Base-by-base conservation (phyloP, 345 rosid species). In the Crucihimalaya himalaica region DNA sequence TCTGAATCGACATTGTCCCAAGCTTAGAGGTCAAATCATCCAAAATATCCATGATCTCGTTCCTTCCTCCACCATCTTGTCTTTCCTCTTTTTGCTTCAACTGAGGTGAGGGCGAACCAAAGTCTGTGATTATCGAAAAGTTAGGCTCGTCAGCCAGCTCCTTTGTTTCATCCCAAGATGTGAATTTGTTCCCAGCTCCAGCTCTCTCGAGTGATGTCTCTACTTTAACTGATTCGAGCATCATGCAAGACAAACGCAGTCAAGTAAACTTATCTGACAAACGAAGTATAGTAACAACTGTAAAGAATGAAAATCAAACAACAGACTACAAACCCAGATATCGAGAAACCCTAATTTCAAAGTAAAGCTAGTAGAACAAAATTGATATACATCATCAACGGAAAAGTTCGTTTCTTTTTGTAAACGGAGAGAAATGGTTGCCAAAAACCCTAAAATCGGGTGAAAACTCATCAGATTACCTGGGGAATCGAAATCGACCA, bases 41-140 rank as follows among this genome's bases (percentile, higher is more conserved):
- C 62, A 95, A 86, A 79, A 90, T 88, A 84, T 90, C 91, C 81
- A 88, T 83, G 63, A 95, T 88, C 70, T 92, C 90, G 78, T 74
- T 80, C 68, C 50, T 55, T 58, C 62, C 73, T 79, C 63, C 69
- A 53, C 4, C 76, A 28, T 40, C 47, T 47, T 66, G 62, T 55
- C 18, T 57, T 66, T 62, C 68, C 46, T 70, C 82, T 31, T 12
- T 55, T 34, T 34, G 71, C 62, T 70, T 84, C 21, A 76, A 18
- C 63, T 66, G 71, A 32, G 82, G 83, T 27, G 81, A 71, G 3
- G 91, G 91, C 5, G 99, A 92, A 75, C 78, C 84, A 73, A 90
- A 88, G 86, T 88, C 95, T 21, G 85, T 70, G 71, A 89, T 79
- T 2, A 66, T 84, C 31, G 81, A 76, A 43, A 81, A 81, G 15